phyloP scores from a whole-genome alignment of 1,284 basidiomycete genomes.

The Vanrija humicola region DNA sequence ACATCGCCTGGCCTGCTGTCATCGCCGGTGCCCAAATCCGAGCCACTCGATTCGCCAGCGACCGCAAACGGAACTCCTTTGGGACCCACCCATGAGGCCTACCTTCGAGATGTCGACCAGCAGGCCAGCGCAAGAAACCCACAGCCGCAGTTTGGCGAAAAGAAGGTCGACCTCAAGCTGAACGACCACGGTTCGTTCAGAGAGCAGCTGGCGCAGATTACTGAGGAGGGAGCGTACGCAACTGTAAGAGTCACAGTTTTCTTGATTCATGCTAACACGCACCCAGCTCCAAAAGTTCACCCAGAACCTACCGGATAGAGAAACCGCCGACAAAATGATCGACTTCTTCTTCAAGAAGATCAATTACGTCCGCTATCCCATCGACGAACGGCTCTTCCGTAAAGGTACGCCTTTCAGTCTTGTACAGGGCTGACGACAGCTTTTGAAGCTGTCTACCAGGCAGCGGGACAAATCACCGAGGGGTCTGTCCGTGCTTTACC shows the following conservation, averaged over 20 bases:
- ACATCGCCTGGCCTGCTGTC: too few relatives aligned
- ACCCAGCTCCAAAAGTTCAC: conserved; percentile 59
- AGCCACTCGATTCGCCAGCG: too few relatives aligned
- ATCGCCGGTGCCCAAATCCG: too few relatives aligned
- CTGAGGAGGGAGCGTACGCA: conserved; percentile 65
- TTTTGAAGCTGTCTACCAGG: conserved; percentile 67
- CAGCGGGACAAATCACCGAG: conserved; percentile 10
- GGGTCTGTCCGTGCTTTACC: conserved; percentile 56
- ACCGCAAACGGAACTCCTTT: not conserved
- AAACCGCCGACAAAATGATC: conserved; percentile 60
- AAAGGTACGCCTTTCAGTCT: conserved; percentile 12
- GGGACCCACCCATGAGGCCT: conserved; percentile 13
- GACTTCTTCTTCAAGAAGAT: conserved; percentile 54
- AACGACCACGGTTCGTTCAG: conserved; percentile 34
- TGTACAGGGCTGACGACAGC: conserved; percentile 35
- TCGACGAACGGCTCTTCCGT: conserved; percentile 79
- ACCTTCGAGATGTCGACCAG: conserved; percentile 16
- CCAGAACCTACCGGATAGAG: conserved; percentile 70
- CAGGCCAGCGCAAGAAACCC: conserved; percentile 28
- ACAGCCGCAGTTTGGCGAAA: conserved; percentile 21
- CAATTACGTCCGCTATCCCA: conserved; percentile 87
- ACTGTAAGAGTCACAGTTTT: conserved; percentile 63
- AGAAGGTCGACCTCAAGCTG: conserved; percentile 2
- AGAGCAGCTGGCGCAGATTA: conserved; percentile 56
- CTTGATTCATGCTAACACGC: conserved; percentile 47